A percentile compares a stretch with the other conserved stretches of the same genome.
phyloP scores from a whole-genome alignment of 2,329 filamentous ascomycete species.

The Ophiostoma angusticollis region DNA sequence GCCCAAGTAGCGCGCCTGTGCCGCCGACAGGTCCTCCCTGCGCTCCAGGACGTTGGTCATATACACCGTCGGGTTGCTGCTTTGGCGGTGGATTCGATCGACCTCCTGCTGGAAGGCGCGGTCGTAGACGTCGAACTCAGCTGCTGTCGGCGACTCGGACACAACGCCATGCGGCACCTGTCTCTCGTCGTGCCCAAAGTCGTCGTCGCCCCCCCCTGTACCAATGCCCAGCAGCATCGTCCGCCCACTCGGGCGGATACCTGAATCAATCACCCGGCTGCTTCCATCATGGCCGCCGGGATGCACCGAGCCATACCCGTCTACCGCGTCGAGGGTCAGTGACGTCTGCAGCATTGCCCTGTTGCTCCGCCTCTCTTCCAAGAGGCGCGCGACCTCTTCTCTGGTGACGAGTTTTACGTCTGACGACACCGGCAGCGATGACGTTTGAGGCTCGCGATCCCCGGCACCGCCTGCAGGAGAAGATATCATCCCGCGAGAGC shows the following conservation, averaged over 20 bases:
- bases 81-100: slow-evolving; percentile 46
- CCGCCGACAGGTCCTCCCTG: background rate
- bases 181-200: slow-evolving; percentile 27
- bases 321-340: slow-evolving; percentile 2
- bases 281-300: slow-evolving; percentile 1
- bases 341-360: slow-evolving; percentile 17
- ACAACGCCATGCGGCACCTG: slow-evolving; percentile 35
- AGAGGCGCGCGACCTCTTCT: slow-evolving; percentile 36
- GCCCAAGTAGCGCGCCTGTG: background rate
- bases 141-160: slow-evolving; percentile 72
- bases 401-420: background rate
- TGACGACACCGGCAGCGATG: slow-evolving; percentile 1
- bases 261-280: slow-evolving; percentile 46
- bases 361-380: slow-evolving; percentile 34
- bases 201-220: slow-evolving; percentile 40
- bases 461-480: background rate
- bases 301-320: background rate
- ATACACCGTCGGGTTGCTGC: slow-evolving; percentile 30
- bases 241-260: slow-evolving; percentile 47
- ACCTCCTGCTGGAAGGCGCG: slow-evolving; percentile 76
- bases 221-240: slow-evolving; percentile 67
- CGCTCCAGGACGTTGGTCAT: slow-evolving; percentile 29
- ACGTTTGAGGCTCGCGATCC: background rate
- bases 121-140: slow-evolving; percentile 82
- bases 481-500: background rate